phyloP scores from a whole-genome alignment of 805 yeast species.

The Starmera pachycereana region DNA sequence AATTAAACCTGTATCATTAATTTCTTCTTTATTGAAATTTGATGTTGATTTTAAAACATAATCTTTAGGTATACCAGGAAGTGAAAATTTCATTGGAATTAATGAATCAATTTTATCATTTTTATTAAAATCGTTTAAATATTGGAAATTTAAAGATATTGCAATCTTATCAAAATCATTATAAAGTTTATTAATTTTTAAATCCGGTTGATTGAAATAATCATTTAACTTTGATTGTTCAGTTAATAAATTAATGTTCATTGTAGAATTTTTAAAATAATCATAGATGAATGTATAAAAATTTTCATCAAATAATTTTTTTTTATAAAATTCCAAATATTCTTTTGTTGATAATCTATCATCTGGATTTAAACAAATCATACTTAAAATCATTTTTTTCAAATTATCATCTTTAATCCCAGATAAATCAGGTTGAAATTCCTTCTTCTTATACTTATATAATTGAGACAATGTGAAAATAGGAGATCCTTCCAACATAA shows the following conservation, averaged over 20 bases:
- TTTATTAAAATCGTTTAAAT: conserved; percentile 7
- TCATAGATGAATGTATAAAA: conserved; percentile 63
- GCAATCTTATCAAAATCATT: conserved; percentile 44
- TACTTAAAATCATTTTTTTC: conserved; percentile 43
- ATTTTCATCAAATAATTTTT: conserved; percentile 48
- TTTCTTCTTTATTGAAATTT: conserved; percentile 10
- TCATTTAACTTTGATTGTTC: conserved; percentile 8
- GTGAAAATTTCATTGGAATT: conserved; percentile 31
- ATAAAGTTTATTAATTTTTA: conserved; percentile 51
- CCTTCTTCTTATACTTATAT: conserved; percentile 68
- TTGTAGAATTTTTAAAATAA: conserved; percentile 39
- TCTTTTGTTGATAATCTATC: conserved; percentile 46
- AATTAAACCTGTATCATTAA: conserved; percentile 43
- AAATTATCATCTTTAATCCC: conserved; percentile 42
- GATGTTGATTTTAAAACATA: conserved; percentile 33
- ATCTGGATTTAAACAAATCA: conserved; percentile 56
- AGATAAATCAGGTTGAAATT: conserved; percentile 52
- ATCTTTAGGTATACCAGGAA: conserved; percentile 40
- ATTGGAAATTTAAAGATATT: conserved; percentile 27
- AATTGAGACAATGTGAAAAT: conserved; percentile 79
- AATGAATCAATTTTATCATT: conserved; percentile 4
- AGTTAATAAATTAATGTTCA: conserved; percentile 7
- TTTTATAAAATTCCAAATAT: conserved; percentile 41
- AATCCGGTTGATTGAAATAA: conserved; percentile 34
- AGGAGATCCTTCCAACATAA: conserved; percentile 79